Percentiles rank a stretch among this genome's conserved stretches.
These are phyloP conservation scores for Schizochytrium sp. DNA, from an alignment of 108 stramenopile species.

Conservation along the genomic window DNA sequence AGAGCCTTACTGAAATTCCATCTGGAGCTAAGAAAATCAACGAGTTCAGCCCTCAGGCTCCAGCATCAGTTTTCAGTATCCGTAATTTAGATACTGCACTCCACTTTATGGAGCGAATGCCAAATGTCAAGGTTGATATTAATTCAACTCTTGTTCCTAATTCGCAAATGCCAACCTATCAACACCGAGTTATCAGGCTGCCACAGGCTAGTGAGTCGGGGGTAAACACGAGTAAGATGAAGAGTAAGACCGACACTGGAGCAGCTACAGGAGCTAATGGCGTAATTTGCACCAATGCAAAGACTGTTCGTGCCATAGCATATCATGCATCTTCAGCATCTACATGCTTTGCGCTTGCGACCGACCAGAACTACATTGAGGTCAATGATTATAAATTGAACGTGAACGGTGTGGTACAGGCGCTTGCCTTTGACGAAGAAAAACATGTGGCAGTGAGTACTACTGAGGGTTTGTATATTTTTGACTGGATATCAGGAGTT, in stretches of 20 bases:
- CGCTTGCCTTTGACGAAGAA: neutral
- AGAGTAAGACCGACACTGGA: neutral
- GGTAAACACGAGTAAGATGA: neutral
- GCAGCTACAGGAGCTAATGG: neutral
- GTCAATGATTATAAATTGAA: slow-evolving; percentile 1
- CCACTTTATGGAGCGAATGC: too few relatives aligned
- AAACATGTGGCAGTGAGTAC: neutral
- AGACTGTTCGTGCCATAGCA: neutral
- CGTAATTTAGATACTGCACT: too few relatives aligned
- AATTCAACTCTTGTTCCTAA: too few relatives aligned
- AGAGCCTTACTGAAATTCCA: neutral
- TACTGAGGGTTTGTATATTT: neutral
- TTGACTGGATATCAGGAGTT: neutral
- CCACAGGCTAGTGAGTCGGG: neutral
- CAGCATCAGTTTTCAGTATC: too few relatives aligned
- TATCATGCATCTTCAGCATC: too few relatives aligned
- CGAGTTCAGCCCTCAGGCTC: too few relatives aligned
- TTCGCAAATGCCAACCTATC: too few relatives aligned
- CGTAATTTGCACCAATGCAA: neutral
- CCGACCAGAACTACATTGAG: neutral
- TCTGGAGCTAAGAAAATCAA: too few relatives aligned
- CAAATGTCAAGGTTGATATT: too few relatives aligned
- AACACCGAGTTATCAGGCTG: too few relatives aligned
- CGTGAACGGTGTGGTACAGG: neutral
- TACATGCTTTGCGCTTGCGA: neutral